A percentile compares a stretch with the other conserved stretches of the same genome.
Evolutionary conservation across 176 grass and related monocot genomes (phyloP).

Genomic region (Bothriochloa decipiens): DNA sequence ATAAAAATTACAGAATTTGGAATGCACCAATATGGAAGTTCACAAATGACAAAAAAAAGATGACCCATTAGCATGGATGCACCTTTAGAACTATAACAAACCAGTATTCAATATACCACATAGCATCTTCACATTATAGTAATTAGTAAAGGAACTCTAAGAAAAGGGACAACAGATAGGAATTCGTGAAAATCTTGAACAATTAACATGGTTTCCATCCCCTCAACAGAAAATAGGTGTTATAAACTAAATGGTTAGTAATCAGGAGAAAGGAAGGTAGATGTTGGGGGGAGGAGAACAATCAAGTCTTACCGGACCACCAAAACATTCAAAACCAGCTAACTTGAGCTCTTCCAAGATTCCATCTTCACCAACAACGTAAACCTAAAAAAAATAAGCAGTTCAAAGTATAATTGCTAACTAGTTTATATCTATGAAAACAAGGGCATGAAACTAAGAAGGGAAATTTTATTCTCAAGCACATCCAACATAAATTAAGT

Average conservation of each 20-base stretch:
- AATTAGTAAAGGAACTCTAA: conserved; percentile 1
- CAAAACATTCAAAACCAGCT: conserved; percentile 90
- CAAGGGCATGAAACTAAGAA: background rate
- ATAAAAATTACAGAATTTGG: conserved; percentile 1
- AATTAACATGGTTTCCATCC: background rate
- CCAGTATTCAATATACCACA: background rate
- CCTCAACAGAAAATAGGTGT: background rate
- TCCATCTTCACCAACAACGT: conserved; percentile 94
- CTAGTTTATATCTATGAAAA: conserved; percentile 27
- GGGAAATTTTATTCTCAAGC: background rate
- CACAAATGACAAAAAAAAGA: background rate
- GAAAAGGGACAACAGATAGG: background rate
- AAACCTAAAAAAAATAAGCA: conserved; percentile 62
- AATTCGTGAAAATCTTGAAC: conserved; percentile 17
- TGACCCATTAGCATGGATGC: conserved; percentile 2
- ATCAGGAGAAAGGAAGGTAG: background rate
- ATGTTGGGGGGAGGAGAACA: too few species aligned
- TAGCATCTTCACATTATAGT: conserved; percentile 18
- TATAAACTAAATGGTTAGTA: conserved; percentile 12
- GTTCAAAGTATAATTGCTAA: conserved; percentile 21
- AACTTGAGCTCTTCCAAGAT: conserved; percentile 90
- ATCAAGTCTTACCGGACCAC: conserved; percentile 91
- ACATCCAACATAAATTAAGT: conserved; percentile 14
- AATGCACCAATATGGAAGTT: conserved; percentile 3
- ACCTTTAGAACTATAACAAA: conserved; percentile 10